These are phyloP conservation scores for Barnettozyma wickerhamii DNA, from an alignment of 805 yeast species.

Conservation along the genomic window DNA sequence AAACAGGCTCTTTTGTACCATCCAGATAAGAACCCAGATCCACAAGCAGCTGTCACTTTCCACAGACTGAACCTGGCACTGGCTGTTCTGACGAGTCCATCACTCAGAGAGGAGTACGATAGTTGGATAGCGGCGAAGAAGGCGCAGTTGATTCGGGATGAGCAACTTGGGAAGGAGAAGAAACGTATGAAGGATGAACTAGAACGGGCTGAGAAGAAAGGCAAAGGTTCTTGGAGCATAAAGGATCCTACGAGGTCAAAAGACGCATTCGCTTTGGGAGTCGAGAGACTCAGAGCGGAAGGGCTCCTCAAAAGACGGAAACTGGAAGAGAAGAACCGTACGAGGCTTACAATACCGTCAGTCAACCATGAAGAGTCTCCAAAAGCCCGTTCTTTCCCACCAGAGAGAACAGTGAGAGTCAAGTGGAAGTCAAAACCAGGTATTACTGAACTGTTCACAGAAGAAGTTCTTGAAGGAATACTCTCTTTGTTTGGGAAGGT, in stretches of 20 bases:
- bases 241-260: slow-evolving; percentile 8
- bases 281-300: slow-evolving; percentile 24
- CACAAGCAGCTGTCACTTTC: slow-evolving; percentile 89
- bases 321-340: slow-evolving; percentile 12
- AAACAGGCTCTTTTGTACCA: slow-evolving; percentile 73
- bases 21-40: slow-evolving; percentile 76
- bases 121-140: slow-evolving; percentile 14
- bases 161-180: slow-evolving; percentile 15
- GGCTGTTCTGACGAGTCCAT: slow-evolving; percentile 73
- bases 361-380: background rate
- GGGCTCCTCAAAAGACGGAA: slow-evolving; percentile 19
- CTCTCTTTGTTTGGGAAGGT: slow-evolving; percentile 23
- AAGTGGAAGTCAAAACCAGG: slow-evolving; percentile 23
- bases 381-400: background rate
- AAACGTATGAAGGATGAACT: slow-evolving; percentile 22
- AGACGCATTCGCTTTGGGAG: slow-evolving; percentile 10
- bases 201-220: slow-evolving; percentile 18
- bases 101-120: slow-evolving; percentile 83
- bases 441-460: slow-evolving; percentile 18
- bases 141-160: slow-evolving; percentile 8
- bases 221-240: slow-evolving; percentile 12
- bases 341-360: slow-evolving; percentile 6
- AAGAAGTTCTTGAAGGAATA: slow-evolving; percentile 20
- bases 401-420: slow-evolving; percentile 15
- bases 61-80: slow-evolving; percentile 82